Evolutionary conservation across 2,329 filamentous ascomycete species (phyloP).

Genomic region (Plectosphaerella cucumerina): DNA sequence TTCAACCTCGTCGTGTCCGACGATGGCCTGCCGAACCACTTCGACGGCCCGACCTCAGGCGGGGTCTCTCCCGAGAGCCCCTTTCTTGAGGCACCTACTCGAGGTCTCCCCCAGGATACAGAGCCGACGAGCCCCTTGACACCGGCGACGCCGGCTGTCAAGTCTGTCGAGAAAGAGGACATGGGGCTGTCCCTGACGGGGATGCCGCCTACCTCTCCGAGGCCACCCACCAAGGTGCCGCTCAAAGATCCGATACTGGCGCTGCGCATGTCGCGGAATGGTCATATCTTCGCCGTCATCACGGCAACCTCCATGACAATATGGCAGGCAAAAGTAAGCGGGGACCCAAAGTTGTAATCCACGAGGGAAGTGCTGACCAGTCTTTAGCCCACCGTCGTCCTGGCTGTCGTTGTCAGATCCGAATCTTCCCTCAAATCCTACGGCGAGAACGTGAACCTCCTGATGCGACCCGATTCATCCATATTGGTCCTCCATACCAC

Average conservation of each 20-base stretch:
- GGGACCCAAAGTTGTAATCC: not conserved
- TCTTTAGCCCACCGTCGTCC: conserved; percentile 74
- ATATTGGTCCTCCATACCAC: conserved; percentile 89
- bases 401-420: conserved; percentile 82
- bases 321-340: conserved; percentile 86
- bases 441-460: conserved; percentile 76
- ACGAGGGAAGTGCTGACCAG: not conserved
- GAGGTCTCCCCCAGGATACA: conserved; percentile 24
- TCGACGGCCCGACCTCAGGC: conserved; percentile 21
- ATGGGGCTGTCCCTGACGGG: not conserved
- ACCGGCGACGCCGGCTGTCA: conserved; percentile 53
- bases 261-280: conserved; percentile 71
- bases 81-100: conserved; percentile 15
- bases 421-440: conserved; percentile 75
- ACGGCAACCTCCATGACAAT: conserved; percentile 82
- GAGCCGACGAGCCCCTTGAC: conserved; percentile 36
- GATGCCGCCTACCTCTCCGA: conserved; percentile 16
- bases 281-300: conserved; percentile 82
- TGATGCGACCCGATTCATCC: conserved; percentile 85
- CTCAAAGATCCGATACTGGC: conserved; percentile 65
- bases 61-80: conserved; percentile 19
- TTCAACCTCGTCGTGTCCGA: conserved; percentile 51
- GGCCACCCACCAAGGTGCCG: conserved; percentile 31
- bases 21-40: conserved; percentile 49
- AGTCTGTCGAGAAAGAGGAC: conserved; percentile 48